These are phyloP conservation scores for Ambrosiella beaveri DNA, from an alignment of 2,329 filamentous ascomycete genomes.

Conservation along the genomic window DNA sequence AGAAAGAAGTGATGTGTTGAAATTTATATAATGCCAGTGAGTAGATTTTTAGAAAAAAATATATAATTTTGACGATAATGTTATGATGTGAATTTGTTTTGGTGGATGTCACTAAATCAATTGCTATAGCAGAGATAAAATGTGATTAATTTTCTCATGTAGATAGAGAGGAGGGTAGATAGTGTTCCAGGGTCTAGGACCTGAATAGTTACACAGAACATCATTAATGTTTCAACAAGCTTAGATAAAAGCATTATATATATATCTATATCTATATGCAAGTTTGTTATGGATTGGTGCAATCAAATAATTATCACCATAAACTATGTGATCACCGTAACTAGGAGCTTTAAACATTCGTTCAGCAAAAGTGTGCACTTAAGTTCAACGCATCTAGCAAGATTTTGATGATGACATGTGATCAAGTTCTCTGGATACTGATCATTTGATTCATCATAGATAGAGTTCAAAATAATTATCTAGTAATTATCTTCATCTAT, in stretches of 20 bases:
- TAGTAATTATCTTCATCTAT: no score
- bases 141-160: not conserved
- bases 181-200: not conserved
- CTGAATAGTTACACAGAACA: not conserved
- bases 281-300: not conserved
- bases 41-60: not conserved
- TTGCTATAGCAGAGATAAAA: not conserved
- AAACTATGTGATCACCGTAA: no score
- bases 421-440: no score
- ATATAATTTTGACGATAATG: not conserved
- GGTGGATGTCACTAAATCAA: no score
- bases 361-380: no score
- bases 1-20: not conserved
- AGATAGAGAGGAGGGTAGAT: not conserved
- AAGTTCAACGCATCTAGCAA: no score
- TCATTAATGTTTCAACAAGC: not conserved
- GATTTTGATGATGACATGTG: no score
- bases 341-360: no score
- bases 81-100: not conserved
- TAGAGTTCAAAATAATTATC: no score
- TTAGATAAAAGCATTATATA: not conserved
- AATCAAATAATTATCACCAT: no score
- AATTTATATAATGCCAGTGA: not conserved
- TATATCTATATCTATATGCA: not conserved
- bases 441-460: no score